Base-by-base conservation (phyloP, 805 yeast genomes). In the Cyberlindnera saturnus region DNA sequence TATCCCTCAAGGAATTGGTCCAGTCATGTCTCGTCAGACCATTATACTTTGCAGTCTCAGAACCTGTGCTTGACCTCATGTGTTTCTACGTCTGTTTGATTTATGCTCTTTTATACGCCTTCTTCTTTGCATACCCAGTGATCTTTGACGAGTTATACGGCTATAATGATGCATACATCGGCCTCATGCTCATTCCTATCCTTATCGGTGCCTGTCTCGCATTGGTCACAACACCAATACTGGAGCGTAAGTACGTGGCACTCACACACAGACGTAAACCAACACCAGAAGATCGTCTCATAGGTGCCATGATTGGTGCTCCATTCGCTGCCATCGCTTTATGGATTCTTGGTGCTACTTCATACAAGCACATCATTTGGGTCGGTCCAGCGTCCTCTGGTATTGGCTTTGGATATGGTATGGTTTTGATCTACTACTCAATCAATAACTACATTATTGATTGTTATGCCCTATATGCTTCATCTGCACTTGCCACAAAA, bases 101-200 rank as follows among this genome's bases (percentile, higher is more conserved):
- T 62, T 89, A 89, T 68, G 82, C 96, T n/a, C 71, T 89, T 60
- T 71, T 89, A 40, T 89, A 89, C 59, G 96, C 96, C 11, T 89
- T 89, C 71, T 89, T 89, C 79, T 89, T 88, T 67, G 96, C 97
- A 0, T 89, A 85, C 66, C 97, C 97, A 5, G 95, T 83, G 41
- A 86, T 89, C 41, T 89, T 89, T 62, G 75, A 73, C 43, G 84
- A 81, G 43, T 71, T 88, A 42, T 86, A 89, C 57, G 87, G 81
- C 38, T 88, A 71, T 64, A 72, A 81, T 51, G 95, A 87, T 62
- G 86, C 86, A 54, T 70, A 72, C 41, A 79, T 85, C 52, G 96
- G 96, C 31, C 67, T 89, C 53, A 86, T 90, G 95, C 75, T 86
- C 53, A 83, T 89, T 56, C 96, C 96, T 19, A 89, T 89, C 56